Conservation (phyloP, 2,329 filamentous ascomycete genomes). For the Colletotrichum tabaci region DNA sequence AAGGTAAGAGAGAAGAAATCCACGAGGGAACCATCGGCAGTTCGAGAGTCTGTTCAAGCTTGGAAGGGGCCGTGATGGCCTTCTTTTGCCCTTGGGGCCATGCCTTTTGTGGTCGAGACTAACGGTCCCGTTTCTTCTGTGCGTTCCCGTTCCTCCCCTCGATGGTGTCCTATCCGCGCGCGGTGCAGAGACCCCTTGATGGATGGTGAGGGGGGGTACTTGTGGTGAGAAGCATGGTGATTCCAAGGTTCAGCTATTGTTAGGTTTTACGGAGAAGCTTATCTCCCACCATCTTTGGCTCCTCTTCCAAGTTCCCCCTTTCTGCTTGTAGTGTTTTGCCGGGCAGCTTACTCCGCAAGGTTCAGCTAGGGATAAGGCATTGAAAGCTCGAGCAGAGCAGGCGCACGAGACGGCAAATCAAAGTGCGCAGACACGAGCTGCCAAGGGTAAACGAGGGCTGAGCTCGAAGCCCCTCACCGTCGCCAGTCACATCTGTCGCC, state of each 20-base stretch:
- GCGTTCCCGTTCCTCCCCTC: neutral
- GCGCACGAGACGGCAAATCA: neutral
- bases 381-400: slow-evolving; percentile 2
- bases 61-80: slow-evolving; percentile 27
- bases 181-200: neutral
- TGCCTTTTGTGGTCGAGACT: slow-evolving; percentile 17
- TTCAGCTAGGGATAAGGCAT: neutral
- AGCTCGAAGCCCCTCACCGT: neutral
- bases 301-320: neutral
- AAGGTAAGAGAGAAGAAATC: neutral
- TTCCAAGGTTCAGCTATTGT: slow-evolving; percentile 24
- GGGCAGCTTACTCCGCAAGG: neutral
- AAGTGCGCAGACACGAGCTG: neutral
- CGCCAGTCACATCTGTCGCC: neutral
- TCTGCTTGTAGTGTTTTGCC: neutral
- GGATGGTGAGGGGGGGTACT: neutral
- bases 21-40: slow-evolving; percentile 2
- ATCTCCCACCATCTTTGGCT: slow-evolving; percentile 7
- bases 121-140: slow-evolving; percentile 12
- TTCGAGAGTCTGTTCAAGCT: slow-evolving; percentile 18
- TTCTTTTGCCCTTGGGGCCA: slow-evolving; percentile 23
- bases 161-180: neutral
- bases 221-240: neutral
- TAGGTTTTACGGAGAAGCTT: slow-evolving; percentile 24
- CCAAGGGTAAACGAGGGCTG: neutral